Evolutionary conservation across 331 rosid species (phyloP).

Genomic region (Malus hybrid): DNA sequence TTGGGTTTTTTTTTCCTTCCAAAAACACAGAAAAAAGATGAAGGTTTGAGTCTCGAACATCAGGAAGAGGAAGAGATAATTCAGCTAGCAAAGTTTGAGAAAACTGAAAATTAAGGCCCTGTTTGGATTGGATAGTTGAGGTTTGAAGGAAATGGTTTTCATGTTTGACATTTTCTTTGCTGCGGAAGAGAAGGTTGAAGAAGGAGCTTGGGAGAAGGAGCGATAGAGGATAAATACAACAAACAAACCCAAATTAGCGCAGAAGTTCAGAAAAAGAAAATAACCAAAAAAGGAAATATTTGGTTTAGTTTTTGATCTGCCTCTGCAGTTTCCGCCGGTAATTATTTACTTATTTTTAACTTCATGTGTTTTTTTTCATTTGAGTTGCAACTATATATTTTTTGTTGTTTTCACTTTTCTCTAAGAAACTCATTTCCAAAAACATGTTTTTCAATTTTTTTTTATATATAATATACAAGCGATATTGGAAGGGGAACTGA

Average conservation of each 20-base stretch:
- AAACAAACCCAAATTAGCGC: conserved; percentile 38
- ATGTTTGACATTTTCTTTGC: conserved; percentile 44
- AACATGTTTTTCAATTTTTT: no score
- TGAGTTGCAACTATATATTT: background rate
- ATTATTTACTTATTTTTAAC: conserved; percentile 10
- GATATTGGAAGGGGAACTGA: no score
- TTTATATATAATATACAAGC: no score
- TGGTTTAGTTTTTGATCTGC: conserved; percentile 42
- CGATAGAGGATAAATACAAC: conserved; percentile 26
- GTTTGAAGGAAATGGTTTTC: conserved; percentile 57
- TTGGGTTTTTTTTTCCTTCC: conserved; percentile 23
- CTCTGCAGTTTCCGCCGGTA: conserved; percentile 62
- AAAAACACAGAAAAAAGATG: background rate
- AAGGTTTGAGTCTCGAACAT: background rate
- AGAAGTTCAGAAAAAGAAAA: conserved; percentile 14
- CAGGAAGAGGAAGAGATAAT: background rate
- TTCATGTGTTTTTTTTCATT: background rate
- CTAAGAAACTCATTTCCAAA: no score
- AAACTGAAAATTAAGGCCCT: conserved; percentile 17
- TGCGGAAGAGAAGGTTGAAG: conserved; percentile 52
- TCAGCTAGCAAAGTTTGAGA: background rate
- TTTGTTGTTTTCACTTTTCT: background rate
- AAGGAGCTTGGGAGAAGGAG: conserved; percentile 91
- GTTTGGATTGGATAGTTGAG: conserved; percentile 6
- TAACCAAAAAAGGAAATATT: background rate